Evolutionary conservation across 768 basidiomycete species (phyloP).

Genomic region (Gloeophyllum trabeum): DNA sequence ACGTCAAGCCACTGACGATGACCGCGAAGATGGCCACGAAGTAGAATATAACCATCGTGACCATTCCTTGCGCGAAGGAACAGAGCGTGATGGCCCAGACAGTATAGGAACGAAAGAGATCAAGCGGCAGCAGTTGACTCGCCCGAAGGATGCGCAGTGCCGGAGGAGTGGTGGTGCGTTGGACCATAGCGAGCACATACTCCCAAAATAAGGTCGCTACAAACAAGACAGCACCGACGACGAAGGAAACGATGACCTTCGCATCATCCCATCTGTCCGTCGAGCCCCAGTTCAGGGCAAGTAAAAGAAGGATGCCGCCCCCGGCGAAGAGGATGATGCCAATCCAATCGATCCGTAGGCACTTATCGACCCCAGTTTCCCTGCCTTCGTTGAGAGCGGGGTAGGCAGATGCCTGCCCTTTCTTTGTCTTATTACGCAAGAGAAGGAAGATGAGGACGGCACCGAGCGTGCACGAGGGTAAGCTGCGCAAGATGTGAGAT

Average conservation of each 20-base stretch:
- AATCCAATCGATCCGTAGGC: constrained; percentile 33
- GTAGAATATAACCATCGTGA: constrained; percentile 43
- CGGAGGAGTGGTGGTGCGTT: neutral
- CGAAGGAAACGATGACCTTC: constrained; percentile 34
- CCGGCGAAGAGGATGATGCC: constrained; percentile 31
- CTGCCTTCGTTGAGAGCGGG: constrained; percentile 3
- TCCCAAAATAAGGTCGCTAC: constrained; percentile 31
- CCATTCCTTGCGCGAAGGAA: constrained; percentile 30
- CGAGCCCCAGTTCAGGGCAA: constrained; percentile 43
- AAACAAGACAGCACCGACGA: constrained; percentile 31
- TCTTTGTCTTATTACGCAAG: constrained; percentile 21
- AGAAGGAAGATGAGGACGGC: constrained; percentile 29
- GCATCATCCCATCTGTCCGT: constrained; percentile 25
- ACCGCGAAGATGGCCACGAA: constrained; percentile 42
- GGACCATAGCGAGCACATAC: constrained; percentile 21
- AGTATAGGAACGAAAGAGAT: constrained; percentile 30
- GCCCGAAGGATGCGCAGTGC: constrained; percentile 10
- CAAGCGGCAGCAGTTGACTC: constrained; percentile 36
- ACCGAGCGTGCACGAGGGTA: constrained; percentile 24
- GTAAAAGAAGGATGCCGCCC: constrained; percentile 33
- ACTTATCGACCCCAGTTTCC: constrained; percentile 15
- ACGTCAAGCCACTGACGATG: constrained; percentile 26
- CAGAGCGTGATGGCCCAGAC: constrained; percentile 25
- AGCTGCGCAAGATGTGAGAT: constrained; percentile 18
- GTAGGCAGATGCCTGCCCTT: constrained; percentile 8